These are phyloP conservation scores for Annulohypoxylon stygium DNA, from an alignment of 495 filamentous ascomycete genomes.

Conservation along the genomic window DNA sequence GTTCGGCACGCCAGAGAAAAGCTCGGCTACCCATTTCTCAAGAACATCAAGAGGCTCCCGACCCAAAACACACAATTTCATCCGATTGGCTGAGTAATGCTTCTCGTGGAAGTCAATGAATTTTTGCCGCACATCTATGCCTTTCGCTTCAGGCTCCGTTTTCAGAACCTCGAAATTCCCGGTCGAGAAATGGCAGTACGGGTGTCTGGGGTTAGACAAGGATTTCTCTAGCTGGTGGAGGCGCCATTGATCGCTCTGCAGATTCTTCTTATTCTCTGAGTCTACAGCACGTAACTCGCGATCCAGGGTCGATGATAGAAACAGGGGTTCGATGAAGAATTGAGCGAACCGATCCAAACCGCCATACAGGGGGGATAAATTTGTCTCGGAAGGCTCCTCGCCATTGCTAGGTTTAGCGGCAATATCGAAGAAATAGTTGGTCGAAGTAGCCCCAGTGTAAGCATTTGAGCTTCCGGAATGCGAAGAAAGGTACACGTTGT, in stretches of 20 bases:
- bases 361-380: conserved; percentile 83
- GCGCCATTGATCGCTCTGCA: conserved; percentile 95
- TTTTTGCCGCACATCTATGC: conserved; percentile 89
- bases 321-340: conserved; percentile 95
- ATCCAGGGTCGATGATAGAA: conserved; percentile 89
- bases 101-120: conserved; percentile 94
- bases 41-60: conserved; percentile 89
- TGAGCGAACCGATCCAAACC: conserved; percentile 96
- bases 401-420: conserved; percentile 75
- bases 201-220: conserved; percentile 88
- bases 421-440: conserved; percentile 98
- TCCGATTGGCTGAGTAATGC: conserved; percentile 94
- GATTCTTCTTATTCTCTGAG: conserved; percentile 99
- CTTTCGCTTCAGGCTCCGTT: conserved; percentile 81
- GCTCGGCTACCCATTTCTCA: conserved; percentile 87
- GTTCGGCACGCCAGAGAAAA: conserved; percentile 87
- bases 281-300: conserved; percentile 94
- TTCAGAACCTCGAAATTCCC: conserved; percentile 92
- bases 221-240: conserved; percentile 92
- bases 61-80: conserved; percentile 94
- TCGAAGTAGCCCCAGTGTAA: conserved; percentile 92
- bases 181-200: conserved; percentile 96
- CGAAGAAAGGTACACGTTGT: conserved; percentile 89
- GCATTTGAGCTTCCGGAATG: conserved; percentile 95
- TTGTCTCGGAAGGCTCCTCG: conserved; percentile 63